phyloP scores from a whole-genome alignment of 2,329 filamentous ascomycete species.

The Cercospora sp. region DNA sequence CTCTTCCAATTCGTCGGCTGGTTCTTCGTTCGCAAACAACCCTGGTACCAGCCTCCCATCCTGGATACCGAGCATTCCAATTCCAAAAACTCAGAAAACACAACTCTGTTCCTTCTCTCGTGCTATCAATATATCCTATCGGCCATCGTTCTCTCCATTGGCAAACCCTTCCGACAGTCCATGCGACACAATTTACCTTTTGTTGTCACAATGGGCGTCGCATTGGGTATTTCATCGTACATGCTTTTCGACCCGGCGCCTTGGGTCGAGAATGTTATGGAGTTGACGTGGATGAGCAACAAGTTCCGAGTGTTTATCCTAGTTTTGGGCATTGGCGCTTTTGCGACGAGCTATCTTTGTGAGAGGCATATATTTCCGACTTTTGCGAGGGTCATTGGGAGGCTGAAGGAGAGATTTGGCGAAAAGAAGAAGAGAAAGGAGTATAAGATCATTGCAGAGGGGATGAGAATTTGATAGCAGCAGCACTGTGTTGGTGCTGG shows the following conservation, averaged over 20 bases:
- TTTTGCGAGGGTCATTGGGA: slow-evolving; percentile 68
- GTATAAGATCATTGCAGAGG: slow-evolving; percentile 79
- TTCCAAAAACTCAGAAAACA: slow-evolving; percentile 90
- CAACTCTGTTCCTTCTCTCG: slow-evolving; percentile 81
- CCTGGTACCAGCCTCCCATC: slow-evolving; percentile 83
- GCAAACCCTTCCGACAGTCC: slow-evolving; percentile 80
- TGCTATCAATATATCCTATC: slow-evolving; percentile 95
- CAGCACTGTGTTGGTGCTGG: background rate
- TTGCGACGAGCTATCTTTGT: slow-evolving; percentile 67
- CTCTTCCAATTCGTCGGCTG: slow-evolving; percentile 74
- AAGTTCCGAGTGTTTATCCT: slow-evolving; percentile 74
- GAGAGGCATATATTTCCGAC: slow-evolving; percentile 71
- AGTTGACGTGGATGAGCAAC: slow-evolving; percentile 74
- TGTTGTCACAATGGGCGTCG: slow-evolving; percentile 69
- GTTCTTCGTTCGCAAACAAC: slow-evolving; percentile 70
- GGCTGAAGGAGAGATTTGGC: slow-evolving; percentile 57
- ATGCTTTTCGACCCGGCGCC: slow-evolving; percentile 75
- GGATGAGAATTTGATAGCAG: slow-evolving; percentile 43
- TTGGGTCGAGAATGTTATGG: slow-evolving; percentile 74
- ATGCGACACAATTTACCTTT: slow-evolving; percentile 84
- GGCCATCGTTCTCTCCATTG: slow-evolving; percentile 86
- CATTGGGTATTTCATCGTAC: slow-evolving; percentile 69
- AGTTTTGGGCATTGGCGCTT: slow-evolving; percentile 66
- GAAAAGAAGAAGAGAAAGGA: slow-evolving; percentile 76
- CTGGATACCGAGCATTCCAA: slow-evolving; percentile 78